phyloP scores from a whole-genome alignment of 2,329 filamentous ascomycete species.

The Beauveria bassiana region DNA sequence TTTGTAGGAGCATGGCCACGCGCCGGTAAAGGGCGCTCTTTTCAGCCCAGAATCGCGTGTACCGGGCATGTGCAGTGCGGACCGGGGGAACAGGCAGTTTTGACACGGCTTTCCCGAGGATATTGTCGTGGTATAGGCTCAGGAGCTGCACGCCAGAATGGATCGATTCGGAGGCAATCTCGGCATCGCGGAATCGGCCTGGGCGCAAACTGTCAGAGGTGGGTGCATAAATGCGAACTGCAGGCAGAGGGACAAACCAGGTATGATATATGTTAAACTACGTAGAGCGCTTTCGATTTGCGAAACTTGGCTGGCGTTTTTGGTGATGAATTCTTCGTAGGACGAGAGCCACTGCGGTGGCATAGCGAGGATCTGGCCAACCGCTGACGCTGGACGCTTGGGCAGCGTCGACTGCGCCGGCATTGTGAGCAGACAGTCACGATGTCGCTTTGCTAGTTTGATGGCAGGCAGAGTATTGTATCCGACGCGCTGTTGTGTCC shows the following conservation, averaged over 20 bases:
- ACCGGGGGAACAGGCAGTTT: slow-evolving; percentile 46
- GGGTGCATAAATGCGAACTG: background rate
- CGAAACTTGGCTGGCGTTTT: slow-evolving; percentile 87
- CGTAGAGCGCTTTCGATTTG: slow-evolving; percentile 92
- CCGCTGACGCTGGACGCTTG: slow-evolving; percentile 16
- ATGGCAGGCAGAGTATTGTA: too few species aligned
- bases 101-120: slow-evolving; percentile 62
- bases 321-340: slow-evolving; percentile 88
- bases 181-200: slow-evolving; percentile 83
- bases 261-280: slow-evolving; percentile 92
- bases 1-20: slow-evolving; percentile 74
- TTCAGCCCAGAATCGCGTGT: slow-evolving; percentile 59
- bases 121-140: slow-evolving; percentile 84
- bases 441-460: background rate
- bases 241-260: slow-evolving; percentile 43
- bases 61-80: slow-evolving; percentile 53
- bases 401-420: slow-evolving; percentile 10
- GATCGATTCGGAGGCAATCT: slow-evolving; percentile 87
- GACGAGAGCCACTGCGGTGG: slow-evolving; percentile 59
- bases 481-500: too few species aligned
- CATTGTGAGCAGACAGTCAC: background rate
- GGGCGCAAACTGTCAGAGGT: background rate
- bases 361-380: slow-evolving; percentile 41
- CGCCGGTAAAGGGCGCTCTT: slow-evolving; percentile 66
- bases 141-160: slow-evolving; percentile 85